These are phyloP conservation scores for Globisporangium apiculatum DNA, from an alignment of 352 stramenopile genomes.

Conservation along the genomic window DNA sequence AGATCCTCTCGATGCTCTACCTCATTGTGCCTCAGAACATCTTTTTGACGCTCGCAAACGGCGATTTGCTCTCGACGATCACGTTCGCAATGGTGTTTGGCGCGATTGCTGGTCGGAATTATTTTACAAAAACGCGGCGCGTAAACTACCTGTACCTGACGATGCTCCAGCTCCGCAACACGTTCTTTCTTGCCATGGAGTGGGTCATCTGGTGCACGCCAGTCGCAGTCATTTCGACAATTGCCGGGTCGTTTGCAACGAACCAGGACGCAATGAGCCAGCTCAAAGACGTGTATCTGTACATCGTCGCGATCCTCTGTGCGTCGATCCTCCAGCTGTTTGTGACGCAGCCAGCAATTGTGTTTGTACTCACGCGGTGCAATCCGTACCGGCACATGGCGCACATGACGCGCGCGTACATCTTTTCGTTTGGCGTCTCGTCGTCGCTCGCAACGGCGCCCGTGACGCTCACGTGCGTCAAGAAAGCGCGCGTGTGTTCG, in stretches of 20 bases:
- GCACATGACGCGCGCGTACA: slow-evolving; percentile 53
- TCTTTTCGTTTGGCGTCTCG: slow-evolving; percentile 56
- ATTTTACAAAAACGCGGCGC: slow-evolving; percentile 46
- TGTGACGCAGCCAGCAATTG: slow-evolving; percentile 47
- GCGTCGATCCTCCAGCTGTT: slow-evolving; percentile 37
- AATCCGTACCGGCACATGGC: slow-evolving; percentile 70
- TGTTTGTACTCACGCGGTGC: slow-evolving; percentile 54
- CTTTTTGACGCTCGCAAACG: slow-evolving; percentile 33
- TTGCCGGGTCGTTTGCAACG: slow-evolving; percentile 47
- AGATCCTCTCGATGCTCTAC: slow-evolving; percentile 53
- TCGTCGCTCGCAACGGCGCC: slow-evolving; percentile 64
- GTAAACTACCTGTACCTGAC: slow-evolving; percentile 68
- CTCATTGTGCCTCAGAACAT: slow-evolving; percentile 66
- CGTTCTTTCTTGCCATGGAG: slow-evolving; percentile 63
- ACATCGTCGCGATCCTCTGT: slow-evolving; percentile 32
- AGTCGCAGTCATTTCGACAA: slow-evolving; percentile 54
- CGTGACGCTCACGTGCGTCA: slow-evolving; percentile 54
- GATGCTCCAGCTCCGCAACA: slow-evolving; percentile 61
- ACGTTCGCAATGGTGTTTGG: slow-evolving; percentile 66
- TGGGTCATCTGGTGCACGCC: slow-evolving; percentile 67
- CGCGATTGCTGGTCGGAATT: slow-evolving; percentile 42
- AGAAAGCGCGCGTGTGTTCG: slow-evolving; percentile 53
- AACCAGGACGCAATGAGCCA: slow-evolving; percentile 35
- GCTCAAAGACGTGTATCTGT: slow-evolving; percentile 45
- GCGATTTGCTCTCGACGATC: slow-evolving; percentile 54